Evolutionary conservation across 169 alveolate genomes (phyloP).

Genomic region (Theileria sp.): DNA sequence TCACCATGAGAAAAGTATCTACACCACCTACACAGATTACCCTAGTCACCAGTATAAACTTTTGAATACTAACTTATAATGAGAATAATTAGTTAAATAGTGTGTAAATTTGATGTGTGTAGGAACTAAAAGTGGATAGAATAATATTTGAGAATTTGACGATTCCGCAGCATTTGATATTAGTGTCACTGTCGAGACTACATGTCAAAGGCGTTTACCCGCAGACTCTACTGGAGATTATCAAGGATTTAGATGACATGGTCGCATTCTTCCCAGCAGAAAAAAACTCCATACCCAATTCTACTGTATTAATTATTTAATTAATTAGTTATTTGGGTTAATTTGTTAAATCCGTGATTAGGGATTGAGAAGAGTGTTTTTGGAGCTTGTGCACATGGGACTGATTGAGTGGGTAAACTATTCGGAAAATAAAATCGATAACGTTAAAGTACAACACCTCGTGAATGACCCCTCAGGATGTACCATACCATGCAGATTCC

Average conservation of each 20-base stretch:
- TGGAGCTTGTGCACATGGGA: slow-evolving; percentile 43
- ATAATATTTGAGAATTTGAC: slow-evolving; percentile 30
- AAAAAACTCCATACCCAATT: slow-evolving; percentile 23
- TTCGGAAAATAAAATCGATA: slow-evolving; percentile 31
- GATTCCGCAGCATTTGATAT: slow-evolving; percentile 46
- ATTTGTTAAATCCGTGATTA: background rate
- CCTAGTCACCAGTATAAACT: no score
- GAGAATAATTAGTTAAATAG: no score
- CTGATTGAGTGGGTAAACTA: slow-evolving; percentile 59
- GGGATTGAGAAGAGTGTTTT: slow-evolving; percentile 47
- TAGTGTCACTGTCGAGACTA: slow-evolving; percentile 43
- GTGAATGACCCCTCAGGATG: slow-evolving; percentile 39
- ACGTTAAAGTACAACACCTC: background rate
- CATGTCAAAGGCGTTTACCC: slow-evolving; percentile 55
- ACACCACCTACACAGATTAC: background rate
- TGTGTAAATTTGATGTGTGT: background rate
- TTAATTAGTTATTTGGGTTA: background rate
- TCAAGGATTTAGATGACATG: slow-evolving; percentile 42
- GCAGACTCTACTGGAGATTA: slow-evolving; percentile 31
- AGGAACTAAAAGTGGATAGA: background rate
- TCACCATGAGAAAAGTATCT: background rate
- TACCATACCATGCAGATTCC: slow-evolving; percentile 56
- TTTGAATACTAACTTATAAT: no score
- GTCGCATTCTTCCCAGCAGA: slow-evolving; percentile 35
- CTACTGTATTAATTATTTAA: background rate